Evolutionary conservation across 257 asterid genomes (phyloP), one percentile per base, ranked within the genome.

Genomic region (Solanum megistacrolobum): DNA sequence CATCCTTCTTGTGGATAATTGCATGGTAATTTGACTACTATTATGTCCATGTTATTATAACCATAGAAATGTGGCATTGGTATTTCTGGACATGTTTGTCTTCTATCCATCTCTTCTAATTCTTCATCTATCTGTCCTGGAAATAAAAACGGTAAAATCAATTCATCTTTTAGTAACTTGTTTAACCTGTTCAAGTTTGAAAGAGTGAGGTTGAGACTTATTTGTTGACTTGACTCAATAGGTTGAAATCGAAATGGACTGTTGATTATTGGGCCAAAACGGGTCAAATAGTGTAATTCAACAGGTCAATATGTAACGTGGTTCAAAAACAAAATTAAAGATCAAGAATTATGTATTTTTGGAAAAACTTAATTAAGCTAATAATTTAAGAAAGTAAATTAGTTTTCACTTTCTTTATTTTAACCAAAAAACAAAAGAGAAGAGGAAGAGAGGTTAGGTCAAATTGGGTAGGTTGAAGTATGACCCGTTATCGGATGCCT

Each of bases 111-210:
- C 87, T 94, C 98, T 69, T 95, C 98, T 68, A 79, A 43, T 8
- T 96, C 99, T 86, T 96, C 99, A 58, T 96, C 96, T 83, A 96
- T 92, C 98, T 98, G 96, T 69, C 94, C 99, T 12, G 98, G 10
- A 48, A 82, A 31, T 46, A 29, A 48, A 82, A 0, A 0, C 20
- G 11, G 31, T 9, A 48, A 48, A 20, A 82, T 82, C 39, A 48
- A 18, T 29, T 82, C 43, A 48, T 46, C 6, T 46, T 46, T 46
- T 8, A 79, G 0, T 79, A 43, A 79, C 16, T 25, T 25, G n/a
- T 14, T 7, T 1, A 27, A 27, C 0, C 0, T 12, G 84, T 27
- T 27, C n/a, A 78, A 78, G 62, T 41, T 3, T 76, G 18, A 41
- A 20, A 0, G 65, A 0, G 25, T 41, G 21, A 3, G 35, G 23